Evolutionary conservation across 495 filamentous ascomycete species (phyloP), one percentile per base, ranked within the genome.

Genomic region (Aspergillus olivimuriae): DNA sequence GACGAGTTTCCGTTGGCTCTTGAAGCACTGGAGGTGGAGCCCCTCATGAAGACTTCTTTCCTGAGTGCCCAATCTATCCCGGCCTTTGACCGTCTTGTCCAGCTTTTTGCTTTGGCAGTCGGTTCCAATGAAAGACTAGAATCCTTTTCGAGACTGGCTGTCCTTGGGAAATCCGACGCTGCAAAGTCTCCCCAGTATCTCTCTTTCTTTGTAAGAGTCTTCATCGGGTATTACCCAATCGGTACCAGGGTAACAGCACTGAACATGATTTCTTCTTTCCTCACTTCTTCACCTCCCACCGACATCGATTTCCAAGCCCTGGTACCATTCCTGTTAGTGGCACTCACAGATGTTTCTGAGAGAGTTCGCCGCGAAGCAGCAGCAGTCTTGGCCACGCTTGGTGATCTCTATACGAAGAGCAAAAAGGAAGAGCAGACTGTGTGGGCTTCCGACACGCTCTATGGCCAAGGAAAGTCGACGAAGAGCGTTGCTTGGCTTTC

Each of bases 291-390:
- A 5, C 61, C 73, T 20, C 72, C 62, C 26, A 49, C 62, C 18
- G 62, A 62, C n/a, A 45, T 81, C 36, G 89, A 94, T 56, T 70
- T 82, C 30, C 90, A 95, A 55, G 78, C 80, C 2, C 53, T 94
- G 15, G 48, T 95, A 20, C 89, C 90, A 11, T 94, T 94, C 60
- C 58, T 81, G 22, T 57, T 95, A 24, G 69, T 69, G 41, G 86
- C 83, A 7, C 74, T 98, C 14, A 67, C 79, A 19, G 92, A 98
- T 60, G 61, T 76, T 2, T 80, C 84, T 1, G 74, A 76, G 41
- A 81, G 74, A 34, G 83, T 95, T 40, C 81, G 92, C 21, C 76
- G 78, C 16, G 80, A 87, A 28, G 84, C 89, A 15, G 80, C 82
- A 22, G 74, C 82, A 31, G 73, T 89, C 20, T 49, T 84, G 45